phyloP scores from a whole-genome alignment of 495 filamentous ascomycete genomes.

The Cercophora sp. region DNA sequence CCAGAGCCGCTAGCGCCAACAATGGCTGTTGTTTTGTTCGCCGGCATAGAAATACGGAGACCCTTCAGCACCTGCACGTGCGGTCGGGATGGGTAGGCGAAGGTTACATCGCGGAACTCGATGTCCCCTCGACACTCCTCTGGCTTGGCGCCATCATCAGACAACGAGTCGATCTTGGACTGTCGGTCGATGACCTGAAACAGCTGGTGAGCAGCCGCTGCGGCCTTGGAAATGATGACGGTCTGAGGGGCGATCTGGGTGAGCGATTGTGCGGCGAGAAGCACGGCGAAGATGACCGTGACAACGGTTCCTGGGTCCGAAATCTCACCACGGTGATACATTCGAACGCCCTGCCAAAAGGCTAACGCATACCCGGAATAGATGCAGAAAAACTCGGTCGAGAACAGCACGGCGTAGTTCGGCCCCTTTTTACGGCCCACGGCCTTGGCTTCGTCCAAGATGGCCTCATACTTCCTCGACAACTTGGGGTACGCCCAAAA shows the following conservation, averaged over 20 bases:
- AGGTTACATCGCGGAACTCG: conserved; percentile 50
- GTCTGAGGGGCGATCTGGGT: conserved; percentile 45
- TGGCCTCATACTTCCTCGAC: conserved; percentile 42
- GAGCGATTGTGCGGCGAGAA: conserved; percentile 27
- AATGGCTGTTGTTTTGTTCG: conserved; percentile 78
- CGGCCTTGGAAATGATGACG: conserved; percentile 43
- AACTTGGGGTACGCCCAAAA: conserved; percentile 56
- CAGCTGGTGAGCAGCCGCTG: conserved; percentile 46
- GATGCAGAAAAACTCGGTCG: conserved; percentile 34
- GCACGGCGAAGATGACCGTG: conserved; percentile 31
- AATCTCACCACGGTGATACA: conserved; percentile 35
- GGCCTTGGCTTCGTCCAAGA: conserved; percentile 49
- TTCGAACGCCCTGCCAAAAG: conserved; percentile 49
- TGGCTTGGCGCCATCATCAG: conserved; percentile 34
- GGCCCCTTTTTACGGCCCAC: conserved; percentile 47
- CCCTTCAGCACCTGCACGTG: conserved; percentile 53
- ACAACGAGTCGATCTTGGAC: conserved; percentile 36
- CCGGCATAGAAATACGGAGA: conserved; percentile 53
- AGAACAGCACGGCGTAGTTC: conserved; percentile 34
- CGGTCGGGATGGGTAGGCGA: conserved; percentile 62
- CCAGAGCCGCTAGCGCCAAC: conserved; percentile 77
- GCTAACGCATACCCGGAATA: conserved; percentile 37
- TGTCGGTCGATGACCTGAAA: conserved; percentile 50
- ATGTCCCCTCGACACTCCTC: conserved; percentile 44
- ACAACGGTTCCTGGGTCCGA: conserved; percentile 40